Conservation (phyloP, 73 alveolate genomes). For the Symbiodinium natans region DNA sequence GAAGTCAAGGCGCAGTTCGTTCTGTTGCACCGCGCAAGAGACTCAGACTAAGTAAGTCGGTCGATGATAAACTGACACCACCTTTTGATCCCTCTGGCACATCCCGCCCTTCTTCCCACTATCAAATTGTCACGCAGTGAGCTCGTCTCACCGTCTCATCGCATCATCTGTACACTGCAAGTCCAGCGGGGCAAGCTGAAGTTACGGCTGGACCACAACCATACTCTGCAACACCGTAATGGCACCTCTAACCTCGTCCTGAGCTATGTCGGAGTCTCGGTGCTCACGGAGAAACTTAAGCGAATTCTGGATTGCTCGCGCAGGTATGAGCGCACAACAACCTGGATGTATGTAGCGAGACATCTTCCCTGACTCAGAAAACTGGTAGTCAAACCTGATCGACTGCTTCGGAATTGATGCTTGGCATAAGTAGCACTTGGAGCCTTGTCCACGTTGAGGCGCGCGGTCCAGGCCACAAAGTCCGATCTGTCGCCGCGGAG, state of each 20-base stretch:
- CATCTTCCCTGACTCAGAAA: background rate
- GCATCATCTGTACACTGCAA: too few relatives aligned
- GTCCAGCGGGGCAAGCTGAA: too few relatives aligned
- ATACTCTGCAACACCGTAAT: background rate
- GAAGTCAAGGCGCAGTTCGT: too few relatives aligned
- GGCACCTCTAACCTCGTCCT: background rate
- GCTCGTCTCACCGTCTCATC: too few relatives aligned
- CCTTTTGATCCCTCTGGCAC: too few relatives aligned
- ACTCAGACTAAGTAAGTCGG: too few relatives aligned
- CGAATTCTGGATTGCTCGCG: background rate
- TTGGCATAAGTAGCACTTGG: conserved; percentile 9
- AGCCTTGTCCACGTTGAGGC: background rate
- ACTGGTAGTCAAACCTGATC: conserved; percentile 6
- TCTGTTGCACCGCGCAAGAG: too few relatives aligned
- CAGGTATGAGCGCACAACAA: background rate
- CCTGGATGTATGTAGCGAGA: conserved; percentile 14
- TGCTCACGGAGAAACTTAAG: background rate
- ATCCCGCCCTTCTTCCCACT: too few relatives aligned
- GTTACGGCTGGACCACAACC: too few relatives aligned
- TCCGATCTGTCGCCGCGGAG: background rate
- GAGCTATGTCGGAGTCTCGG: background rate
- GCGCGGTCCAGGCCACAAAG: background rate
- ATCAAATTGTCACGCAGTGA: too few relatives aligned
- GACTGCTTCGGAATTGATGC: background rate
- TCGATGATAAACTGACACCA: too few relatives aligned